Percentiles rank a stretch among this genome's conserved stretches.
These are phyloP conservation scores for Kodamaea kaohsiungensis DNA, from an alignment of 805 yeast species.

Conservation along the genomic window DNA sequence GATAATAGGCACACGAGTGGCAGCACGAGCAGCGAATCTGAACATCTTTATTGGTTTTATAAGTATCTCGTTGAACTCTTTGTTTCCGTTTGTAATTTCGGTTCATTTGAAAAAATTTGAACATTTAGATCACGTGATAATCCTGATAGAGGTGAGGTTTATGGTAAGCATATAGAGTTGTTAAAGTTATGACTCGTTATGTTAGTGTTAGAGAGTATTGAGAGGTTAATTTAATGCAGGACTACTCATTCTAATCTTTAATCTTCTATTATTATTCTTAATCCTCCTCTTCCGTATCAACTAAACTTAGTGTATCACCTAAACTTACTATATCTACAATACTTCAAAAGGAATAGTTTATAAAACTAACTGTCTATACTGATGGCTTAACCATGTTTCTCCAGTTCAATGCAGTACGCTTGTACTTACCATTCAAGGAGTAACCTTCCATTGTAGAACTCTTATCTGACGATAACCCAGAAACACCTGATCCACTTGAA, in stretches of 20 bases:
- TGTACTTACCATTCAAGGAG: slow-evolving; percentile 16
- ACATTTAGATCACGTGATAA: slow-evolving; percentile 2
- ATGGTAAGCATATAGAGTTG: too few species aligned
- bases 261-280: too few species aligned
- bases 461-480: slow-evolving; percentile 27
- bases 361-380: neutral
- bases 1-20: slow-evolving; percentile 31
- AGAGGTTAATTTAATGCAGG: too few species aligned
- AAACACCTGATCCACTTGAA: slow-evolving; percentile 29
- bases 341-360: neutral
- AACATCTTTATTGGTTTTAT: slow-evolving; percentile 38
- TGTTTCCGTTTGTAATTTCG: neutral
- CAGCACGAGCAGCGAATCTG: slow-evolving; percentile 52
- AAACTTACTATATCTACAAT: too few species aligned
- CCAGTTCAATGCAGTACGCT: slow-evolving; percentile 43
- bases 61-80: neutral
- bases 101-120: slow-evolving; percentile 4
- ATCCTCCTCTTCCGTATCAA: too few species aligned
- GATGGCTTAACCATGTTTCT: slow-evolving; percentile 22
- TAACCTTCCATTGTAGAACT: slow-evolving; percentile 13
- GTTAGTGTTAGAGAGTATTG: too few species aligned
- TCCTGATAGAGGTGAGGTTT: too few species aligned
- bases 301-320: too few species aligned
- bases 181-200: too few species aligned
- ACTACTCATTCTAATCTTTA: too few species aligned